Evolutionary conservation across 192 early-diverging fungal species (phyloP).

Genomic region (Backusella westeae): DNA sequence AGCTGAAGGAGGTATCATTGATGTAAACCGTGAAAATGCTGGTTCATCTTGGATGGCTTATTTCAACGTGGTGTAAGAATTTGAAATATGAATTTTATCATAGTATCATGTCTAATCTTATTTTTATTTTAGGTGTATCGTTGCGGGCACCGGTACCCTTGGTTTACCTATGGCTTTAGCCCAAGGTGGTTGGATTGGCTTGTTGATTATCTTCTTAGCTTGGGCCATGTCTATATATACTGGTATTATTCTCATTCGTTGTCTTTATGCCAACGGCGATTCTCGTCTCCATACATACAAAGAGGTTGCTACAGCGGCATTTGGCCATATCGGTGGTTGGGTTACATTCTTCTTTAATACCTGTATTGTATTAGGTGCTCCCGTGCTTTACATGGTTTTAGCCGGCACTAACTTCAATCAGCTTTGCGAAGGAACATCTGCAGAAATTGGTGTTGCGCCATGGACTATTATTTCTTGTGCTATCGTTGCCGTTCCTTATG

Average conservation of each 20-base stretch:
- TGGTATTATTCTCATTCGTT: constrained; percentile 26
- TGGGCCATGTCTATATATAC: constrained; percentile 25
- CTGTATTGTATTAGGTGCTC: constrained; percentile 66
- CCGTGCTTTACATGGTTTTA: constrained; percentile 70
- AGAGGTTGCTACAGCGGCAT: constrained; percentile 69
- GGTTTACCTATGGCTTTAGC: constrained; percentile 79
- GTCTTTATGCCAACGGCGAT: constrained; percentile 22
- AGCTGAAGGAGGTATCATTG: constrained; percentile 12
- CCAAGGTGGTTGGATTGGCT: constrained; percentile 56
- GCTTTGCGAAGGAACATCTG: constrained; percentile 39
- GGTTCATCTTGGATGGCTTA: constrained; percentile 28
- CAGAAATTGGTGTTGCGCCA: constrained; percentile 39
- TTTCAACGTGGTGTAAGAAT: constrained; percentile 39
- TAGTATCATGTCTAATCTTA: too few relatives aligned
- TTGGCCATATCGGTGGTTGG: constrained; percentile 63
- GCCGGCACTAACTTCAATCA: constrained; percentile 72
- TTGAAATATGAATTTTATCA: too few relatives aligned
- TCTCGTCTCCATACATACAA: constrained; percentile 58
- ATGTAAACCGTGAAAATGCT: constrained; percentile 8
- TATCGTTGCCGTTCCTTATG: constrained; percentile 67
- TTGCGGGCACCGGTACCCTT: constrained; percentile 80
- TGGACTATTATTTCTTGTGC: constrained; percentile 68
- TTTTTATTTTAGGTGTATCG: constrained; percentile 34
- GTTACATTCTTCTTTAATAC: constrained; percentile 65
- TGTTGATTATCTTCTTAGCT: constrained; percentile 26